phyloP scores from a whole-genome alignment of 345 rosid genomes.

The Acer saccharum region DNA sequence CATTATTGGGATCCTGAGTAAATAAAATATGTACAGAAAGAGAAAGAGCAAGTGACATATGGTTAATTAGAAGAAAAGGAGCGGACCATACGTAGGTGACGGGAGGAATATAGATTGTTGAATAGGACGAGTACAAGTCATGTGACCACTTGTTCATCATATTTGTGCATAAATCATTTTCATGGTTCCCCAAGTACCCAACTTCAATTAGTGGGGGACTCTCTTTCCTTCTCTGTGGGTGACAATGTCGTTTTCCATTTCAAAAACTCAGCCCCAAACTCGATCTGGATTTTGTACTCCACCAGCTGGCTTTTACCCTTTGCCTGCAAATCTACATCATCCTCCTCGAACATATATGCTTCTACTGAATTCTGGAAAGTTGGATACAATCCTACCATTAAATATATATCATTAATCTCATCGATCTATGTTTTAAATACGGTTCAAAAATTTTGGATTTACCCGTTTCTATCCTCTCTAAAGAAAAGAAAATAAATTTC shows the following conservation, averaged over 20 bases:
- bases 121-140: constrained; percentile 17
- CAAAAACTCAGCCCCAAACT: neutral
- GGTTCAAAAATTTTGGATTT: too few species aligned
- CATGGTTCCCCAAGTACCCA: constrained; percentile 10
- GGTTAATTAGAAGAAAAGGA: too few species aligned
- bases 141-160: constrained; percentile 28
- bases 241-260: constrained; percentile 10
- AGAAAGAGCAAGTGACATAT: too few species aligned
- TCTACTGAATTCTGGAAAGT: too few species aligned
- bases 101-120: constrained; percentile 5
- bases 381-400: too few species aligned
- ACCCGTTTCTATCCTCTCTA: too few species aligned
- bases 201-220: constrained; percentile 10
- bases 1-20: too few species aligned
- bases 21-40: too few species aligned
- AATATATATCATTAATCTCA: too few species aligned
- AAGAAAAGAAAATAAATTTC: too few species aligned
- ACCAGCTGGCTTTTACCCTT: constrained; percentile 24
- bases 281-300: constrained; percentile 23
- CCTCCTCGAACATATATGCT: too few species aligned
- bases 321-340: neutral
- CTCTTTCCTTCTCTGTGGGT: constrained; percentile 10
- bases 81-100: neutral
- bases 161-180: constrained; percentile 12
- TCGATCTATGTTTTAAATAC: too few species aligned